phyloP scores from a whole-genome alignment of 148 eudicot genomes.

The Hydrangea macrophylla region DNA sequence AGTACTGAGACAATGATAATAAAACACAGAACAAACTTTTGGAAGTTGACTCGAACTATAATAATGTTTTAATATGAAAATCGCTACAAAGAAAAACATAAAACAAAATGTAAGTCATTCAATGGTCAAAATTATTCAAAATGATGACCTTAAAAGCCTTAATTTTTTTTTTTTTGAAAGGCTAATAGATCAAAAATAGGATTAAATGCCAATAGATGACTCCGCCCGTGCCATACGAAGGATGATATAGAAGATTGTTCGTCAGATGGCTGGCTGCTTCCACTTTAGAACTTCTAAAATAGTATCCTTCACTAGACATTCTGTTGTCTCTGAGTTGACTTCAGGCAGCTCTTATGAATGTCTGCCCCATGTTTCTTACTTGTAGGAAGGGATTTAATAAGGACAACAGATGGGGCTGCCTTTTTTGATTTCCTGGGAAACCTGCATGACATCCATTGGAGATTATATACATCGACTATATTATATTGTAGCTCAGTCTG shows the following conservation, averaged over 20 bases:
- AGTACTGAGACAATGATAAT: no score
- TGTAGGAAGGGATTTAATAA: slow-evolving; percentile 37
- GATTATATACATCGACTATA: no score
- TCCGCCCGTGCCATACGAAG: background rate
- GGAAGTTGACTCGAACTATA: no score
- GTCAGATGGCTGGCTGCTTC: background rate
- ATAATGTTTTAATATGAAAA: no score
- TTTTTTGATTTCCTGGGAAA: slow-evolving; percentile 32
- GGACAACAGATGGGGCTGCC: slow-evolving; percentile 42
- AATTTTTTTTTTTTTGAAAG: background rate
- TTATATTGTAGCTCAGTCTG: no score
- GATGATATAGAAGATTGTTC: background rate
- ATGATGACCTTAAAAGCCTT: background rate
- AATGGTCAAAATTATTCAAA: background rate
- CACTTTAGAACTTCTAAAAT: background rate
- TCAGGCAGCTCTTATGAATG: slow-evolving; percentile 16
- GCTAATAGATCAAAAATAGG: background rate
- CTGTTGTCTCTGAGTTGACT: slow-evolving; percentile 1
- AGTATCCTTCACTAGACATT: slow-evolving; percentile 3
- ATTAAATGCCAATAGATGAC: background rate
- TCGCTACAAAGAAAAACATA: background rate
- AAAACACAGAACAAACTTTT: no score
- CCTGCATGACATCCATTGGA: slow-evolving; percentile 24
- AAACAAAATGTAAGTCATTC: background rate
- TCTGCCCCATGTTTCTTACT: slow-evolving; percentile 23